phyloP scores from a whole-genome alignment of 257 asterid species.

The Phtheirospermum japonicum region DNA sequence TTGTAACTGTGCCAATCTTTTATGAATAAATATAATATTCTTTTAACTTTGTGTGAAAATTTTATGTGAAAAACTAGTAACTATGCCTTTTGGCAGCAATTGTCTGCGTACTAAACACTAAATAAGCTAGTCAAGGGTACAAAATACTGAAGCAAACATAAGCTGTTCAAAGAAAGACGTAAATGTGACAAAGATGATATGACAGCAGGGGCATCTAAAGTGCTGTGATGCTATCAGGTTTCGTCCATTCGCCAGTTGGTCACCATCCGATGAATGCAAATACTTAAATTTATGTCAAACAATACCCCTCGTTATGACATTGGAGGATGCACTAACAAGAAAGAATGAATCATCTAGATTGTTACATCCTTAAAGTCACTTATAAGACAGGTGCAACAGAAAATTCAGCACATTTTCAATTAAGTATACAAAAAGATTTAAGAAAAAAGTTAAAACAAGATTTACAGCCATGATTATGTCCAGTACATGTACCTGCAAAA shows the following conservation, averaged over 20 bases:
- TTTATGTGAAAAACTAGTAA: slow-evolving; percentile 15
- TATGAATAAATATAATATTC: slow-evolving; percentile 9
- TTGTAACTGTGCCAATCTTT: slow-evolving; percentile 7
- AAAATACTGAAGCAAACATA: slow-evolving; percentile 3
- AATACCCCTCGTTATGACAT: slow-evolving; percentile 6
- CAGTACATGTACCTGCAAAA: slow-evolving; percentile 65
- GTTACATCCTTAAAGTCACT: slow-evolving; percentile 3
- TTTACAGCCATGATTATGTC: slow-evolving; percentile 2
- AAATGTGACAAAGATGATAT: neutral
- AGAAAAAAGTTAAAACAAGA: slow-evolving; percentile 14
- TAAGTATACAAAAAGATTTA: slow-evolving; percentile 8
- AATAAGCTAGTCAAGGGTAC: slow-evolving; percentile 7
- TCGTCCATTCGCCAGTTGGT: neutral
- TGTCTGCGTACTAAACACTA: slow-evolving; percentile 15
- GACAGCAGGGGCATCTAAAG: slow-evolving; percentile 5
- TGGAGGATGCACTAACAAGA: neutral
- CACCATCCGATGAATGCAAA: slow-evolving; percentile 15
- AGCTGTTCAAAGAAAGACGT: slow-evolving; percentile 13
- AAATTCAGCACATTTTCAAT: neutral
- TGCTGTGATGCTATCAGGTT: neutral
- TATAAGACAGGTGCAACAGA: neutral
- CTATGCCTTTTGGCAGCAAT: slow-evolving; percentile 12
- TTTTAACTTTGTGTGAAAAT: neutral
- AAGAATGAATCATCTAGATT: neutral
- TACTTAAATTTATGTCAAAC: slow-evolving; percentile 1